phyloP scores from a whole-genome alignment of 257 asterid genomes.

The Fraxinus excelsior region DNA sequence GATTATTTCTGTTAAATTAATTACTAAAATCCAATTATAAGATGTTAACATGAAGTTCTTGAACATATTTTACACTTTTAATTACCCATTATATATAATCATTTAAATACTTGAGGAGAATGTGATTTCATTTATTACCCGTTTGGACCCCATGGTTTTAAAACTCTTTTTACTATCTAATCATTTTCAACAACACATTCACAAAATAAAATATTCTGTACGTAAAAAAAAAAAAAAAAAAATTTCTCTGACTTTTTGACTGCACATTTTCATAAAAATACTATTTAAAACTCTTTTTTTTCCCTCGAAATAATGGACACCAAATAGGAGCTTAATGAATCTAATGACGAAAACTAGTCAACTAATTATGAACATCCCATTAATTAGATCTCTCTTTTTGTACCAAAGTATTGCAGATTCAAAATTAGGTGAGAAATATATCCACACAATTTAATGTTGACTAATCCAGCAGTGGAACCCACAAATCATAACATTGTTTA shows the following conservation, averaged over 20 bases:
- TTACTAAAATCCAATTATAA: not conserved
- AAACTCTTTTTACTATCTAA: too few relatives aligned
- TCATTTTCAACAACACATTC: too few relatives aligned
- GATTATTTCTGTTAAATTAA: not conserved
- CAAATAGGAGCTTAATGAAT: not conserved
- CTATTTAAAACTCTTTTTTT: too few relatives aligned
- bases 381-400: not conserved
- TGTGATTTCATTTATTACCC: not conserved
- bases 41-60: not conserved
- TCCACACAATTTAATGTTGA: slow-evolving; percentile 1
- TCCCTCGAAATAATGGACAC: too few relatives aligned
- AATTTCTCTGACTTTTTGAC: too few relatives aligned
- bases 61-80: not conserved
- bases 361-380: not conserved
- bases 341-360: not conserved
- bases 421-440: not conserved
- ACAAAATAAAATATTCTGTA: too few relatives aligned
- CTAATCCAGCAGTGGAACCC: not conserved
- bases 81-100: not conserved
- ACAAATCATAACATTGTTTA: not conserved
- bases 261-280: too few relatives aligned
- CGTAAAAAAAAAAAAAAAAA: too few relatives aligned
- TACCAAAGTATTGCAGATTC: not conserved
- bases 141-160: too few relatives aligned
- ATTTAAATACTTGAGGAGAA: too few relatives aligned